A percentile compares a stretch with the other conserved stretches of the same genome.
phyloP scores from a whole-genome alignment of 768 basidiomycete genomes.

The Tylopilus subfusipes region DNA sequence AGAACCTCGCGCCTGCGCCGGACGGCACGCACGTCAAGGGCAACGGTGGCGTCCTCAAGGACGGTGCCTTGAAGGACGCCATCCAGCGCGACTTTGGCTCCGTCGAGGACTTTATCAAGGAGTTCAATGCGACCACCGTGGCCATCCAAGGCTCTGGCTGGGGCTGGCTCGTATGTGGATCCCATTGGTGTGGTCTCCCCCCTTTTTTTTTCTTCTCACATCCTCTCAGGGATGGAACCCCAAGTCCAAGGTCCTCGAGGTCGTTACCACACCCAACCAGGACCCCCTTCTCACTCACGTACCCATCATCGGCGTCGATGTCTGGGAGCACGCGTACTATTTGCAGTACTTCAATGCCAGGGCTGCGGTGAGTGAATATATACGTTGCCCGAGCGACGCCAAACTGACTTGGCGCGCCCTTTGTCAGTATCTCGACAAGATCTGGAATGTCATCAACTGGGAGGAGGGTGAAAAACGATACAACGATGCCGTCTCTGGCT shows the following conservation, averaged over 20 bases:
- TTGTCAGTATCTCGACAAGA: conserved; percentile 66
- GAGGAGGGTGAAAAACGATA: conserved; percentile 74
- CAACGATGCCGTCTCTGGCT: conserved; percentile 37
- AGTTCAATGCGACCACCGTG: conserved; percentile 82
- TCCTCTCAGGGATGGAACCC: conserved; percentile 66
- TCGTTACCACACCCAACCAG: conserved; percentile 92
- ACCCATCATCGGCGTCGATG: conserved; percentile 89
- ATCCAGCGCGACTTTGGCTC: conserved; percentile 65
- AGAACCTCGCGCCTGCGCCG: conserved; percentile 73
- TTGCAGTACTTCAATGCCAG: conserved; percentile 97
- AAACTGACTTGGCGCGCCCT: neutral
- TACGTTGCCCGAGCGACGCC: neutral
- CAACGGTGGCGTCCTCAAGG: conserved; percentile 55
- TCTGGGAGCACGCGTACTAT: conserved; percentile 98
- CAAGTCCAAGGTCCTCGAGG: conserved; percentile 68
- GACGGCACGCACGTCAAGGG: conserved; percentile 51
- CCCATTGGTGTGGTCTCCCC: neutral
- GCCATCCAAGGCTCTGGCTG: conserved; percentile 93
- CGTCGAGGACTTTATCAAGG: conserved; percentile 68
- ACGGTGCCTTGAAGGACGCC: conserved; percentile 67
- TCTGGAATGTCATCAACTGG: conserved; percentile 70
- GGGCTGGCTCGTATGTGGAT: conserved; percentile 85
- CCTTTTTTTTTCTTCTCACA: neutral
- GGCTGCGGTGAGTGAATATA: conserved; percentile 62
- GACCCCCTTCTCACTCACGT: conserved; percentile 77